Conservation (phyloP, 306 rosid species). For the Begonia loranthoides region DNA sequence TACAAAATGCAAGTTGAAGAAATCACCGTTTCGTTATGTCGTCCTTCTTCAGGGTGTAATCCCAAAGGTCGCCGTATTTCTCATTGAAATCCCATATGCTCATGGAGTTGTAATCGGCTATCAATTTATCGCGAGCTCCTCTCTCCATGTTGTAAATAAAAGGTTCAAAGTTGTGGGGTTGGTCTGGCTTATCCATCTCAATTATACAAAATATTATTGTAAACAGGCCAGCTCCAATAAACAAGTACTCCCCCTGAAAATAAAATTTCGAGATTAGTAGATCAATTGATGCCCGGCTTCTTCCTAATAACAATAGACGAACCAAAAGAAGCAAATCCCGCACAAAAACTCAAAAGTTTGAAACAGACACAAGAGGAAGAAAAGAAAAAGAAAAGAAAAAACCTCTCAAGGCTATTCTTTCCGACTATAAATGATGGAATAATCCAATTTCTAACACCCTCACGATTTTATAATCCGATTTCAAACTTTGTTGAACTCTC, state of each 20-base stretch:
- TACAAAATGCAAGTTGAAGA: too few relatives aligned
- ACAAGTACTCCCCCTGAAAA: constrained; percentile 76
- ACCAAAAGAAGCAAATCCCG: too few relatives aligned
- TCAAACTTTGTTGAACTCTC: too few relatives aligned
- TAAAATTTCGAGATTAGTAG: background rate
- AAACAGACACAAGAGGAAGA: too few relatives aligned
- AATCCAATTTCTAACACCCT: too few relatives aligned
- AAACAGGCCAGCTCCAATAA: constrained; percentile 70
- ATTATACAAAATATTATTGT: constrained; percentile 69
- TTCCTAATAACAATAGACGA: too few relatives aligned
- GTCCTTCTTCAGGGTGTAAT: constrained; percentile 63
- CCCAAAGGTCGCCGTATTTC: constrained; percentile 91
- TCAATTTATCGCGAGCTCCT: constrained; percentile 80
- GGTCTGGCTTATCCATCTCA: constrained; percentile 92
- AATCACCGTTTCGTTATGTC: constrained; percentile 38
- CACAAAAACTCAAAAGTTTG: too few relatives aligned
- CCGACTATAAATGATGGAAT: too few relatives aligned
- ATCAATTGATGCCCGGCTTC: too few relatives aligned
- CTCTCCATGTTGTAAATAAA: constrained; percentile 93
- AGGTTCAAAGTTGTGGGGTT: constrained; percentile 92
- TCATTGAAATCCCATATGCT: constrained; percentile 88
- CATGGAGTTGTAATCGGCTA: constrained; percentile 81
- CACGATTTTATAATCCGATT: too few relatives aligned
- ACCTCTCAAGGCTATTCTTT: too few relatives aligned
- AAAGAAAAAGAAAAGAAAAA: too few relatives aligned